These are phyloP conservation scores for Macroventuria anomochaeta DNA, from an alignment of 2,329 filamentous ascomycete genomes.

Conservation along the genomic window DNA sequence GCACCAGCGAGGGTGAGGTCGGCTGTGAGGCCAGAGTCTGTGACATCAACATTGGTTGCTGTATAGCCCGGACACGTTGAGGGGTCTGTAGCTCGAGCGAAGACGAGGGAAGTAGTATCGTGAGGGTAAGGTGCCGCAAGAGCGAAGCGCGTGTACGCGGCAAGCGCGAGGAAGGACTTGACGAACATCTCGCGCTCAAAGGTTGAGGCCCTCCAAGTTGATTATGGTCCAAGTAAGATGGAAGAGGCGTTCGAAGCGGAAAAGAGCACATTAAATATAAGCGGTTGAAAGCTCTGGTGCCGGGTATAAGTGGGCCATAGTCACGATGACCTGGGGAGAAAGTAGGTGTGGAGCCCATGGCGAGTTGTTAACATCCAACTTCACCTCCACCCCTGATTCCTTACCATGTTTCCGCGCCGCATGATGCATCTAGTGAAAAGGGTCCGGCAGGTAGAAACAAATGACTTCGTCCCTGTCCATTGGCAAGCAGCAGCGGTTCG, in stretches of 20 bases:
- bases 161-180: constrained; percentile 25
- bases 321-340: constrained; percentile 13
- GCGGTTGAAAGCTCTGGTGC: constrained; percentile 2
- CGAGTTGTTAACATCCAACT: constrained; percentile 1
- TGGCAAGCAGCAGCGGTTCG: constrained; percentile 1
- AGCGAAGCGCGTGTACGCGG: constrained; percentile 22
- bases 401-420: constrained; percentile 4
- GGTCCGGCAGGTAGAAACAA: background rate
- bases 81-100: constrained; percentile 38
- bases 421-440: constrained; percentile 9
- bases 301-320: constrained; percentile 14
- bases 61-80: constrained; percentile 71
- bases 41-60: constrained; percentile 65
- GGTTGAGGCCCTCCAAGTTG: constrained; percentile 3
- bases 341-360: constrained; percentile 1
- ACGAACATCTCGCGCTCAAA: constrained; percentile 25
- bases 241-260: background rate
- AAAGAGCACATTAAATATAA: constrained; percentile 10
- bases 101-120: constrained; percentile 8
- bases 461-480: constrained; percentile 7
- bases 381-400: constrained; percentile 10
- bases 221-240: background rate
- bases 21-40: constrained; percentile 67
- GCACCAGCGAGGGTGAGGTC: constrained; percentile 72
- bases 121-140: constrained; percentile 27